Evolutionary conservation across 176 grass and related monocot genomes (phyloP).

Genomic region (Phoenix roebelenii): DNA sequence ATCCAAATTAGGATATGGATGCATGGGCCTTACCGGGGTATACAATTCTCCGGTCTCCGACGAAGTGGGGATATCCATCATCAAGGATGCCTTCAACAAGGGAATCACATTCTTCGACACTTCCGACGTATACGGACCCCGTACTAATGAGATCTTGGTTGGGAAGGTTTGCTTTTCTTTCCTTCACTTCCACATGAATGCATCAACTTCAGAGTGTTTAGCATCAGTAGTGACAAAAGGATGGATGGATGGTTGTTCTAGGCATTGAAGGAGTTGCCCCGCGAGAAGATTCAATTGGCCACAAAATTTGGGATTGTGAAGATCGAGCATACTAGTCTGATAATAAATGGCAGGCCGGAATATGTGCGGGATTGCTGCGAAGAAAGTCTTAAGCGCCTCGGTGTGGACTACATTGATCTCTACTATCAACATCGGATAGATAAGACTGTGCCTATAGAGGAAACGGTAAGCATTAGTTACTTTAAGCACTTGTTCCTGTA

Average conservation of each 20-base stretch:
- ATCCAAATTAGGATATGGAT: conserved; percentile 24
- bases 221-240: no score
- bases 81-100: conserved; percentile 13
- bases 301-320: conserved; percentile 2
- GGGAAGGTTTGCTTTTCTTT: neutral
- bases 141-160: conserved; percentile 7
- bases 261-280: conserved; percentile 8
- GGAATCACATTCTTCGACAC: conserved; percentile 26
- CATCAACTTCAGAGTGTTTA: no score
- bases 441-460: conserved; percentile 10
- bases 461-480: neutral
- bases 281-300: conserved; percentile 6
- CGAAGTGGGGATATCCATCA: conserved; percentile 10
- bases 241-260: neutral
- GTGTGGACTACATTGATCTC: conserved; percentile 7
- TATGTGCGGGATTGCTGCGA: conserved; percentile 4
- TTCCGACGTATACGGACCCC: conserved; percentile 8
- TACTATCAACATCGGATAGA: conserved; percentile 4
- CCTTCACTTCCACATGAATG: neutral
- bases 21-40: conserved; percentile 9
- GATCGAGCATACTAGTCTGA: no score
- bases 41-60: conserved; percentile 16
- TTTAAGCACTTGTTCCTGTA: no score
- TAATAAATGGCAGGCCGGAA: neutral
- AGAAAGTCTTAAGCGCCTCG: conserved; percentile 8